Base-by-base conservation (phyloP, 1,284 basidiomycete species). In the Ceratobasidium sp. region DNA sequence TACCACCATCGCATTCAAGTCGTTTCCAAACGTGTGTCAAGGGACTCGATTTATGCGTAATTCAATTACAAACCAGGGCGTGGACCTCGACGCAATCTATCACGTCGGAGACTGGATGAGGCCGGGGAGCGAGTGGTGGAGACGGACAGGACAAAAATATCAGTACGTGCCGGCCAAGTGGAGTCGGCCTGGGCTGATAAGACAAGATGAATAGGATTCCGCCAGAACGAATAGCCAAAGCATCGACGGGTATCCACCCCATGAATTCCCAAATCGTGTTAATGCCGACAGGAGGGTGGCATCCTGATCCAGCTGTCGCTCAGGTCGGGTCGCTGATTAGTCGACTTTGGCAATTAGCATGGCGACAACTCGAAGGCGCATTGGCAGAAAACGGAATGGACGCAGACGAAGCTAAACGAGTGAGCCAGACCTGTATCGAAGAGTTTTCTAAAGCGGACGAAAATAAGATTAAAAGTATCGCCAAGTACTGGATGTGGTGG, bases 201-300 rank as follows among this genome's bases (percentile, higher is more conserved):
- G n/a, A n/a, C n/a, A n/a, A n/a, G 43, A 45, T 2, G 48, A 28
- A 28, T 30, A 71, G 67, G 18, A 59, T 71, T 21, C 57, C 67
- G 3, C 30, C 9, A 1, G 10, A 28, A 1, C 45, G 30, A n/a
- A 21, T 21, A 48, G 28, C 45, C 10, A 21, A 32, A 9, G 50
- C 45, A 3, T 57, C 57, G n/a, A 4, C 8, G 45, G 67, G 67
- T 4, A 58, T 59, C 21, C 26, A 23, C 23, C 18, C 58, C 30
- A 36, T 71, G 9, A 55, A 71, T 18, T 32, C 26, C 4, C 43
- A 71, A 71, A 28, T 36, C 5, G 26, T 71, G 8, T 57, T 71
- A 3, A 36, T 71, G 26, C 67, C 67, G 4, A 41, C 46, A 3
- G 67, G 67, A 50, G 18, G 32, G 21, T 71, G 67, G 67, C 67